A percentile compares a stretch with the other conserved stretches of the same genome.
Evolutionary conservation across 371 early-diverging fungal species (phyloP).

Genomic region (Apophysomyces sp.): DNA sequence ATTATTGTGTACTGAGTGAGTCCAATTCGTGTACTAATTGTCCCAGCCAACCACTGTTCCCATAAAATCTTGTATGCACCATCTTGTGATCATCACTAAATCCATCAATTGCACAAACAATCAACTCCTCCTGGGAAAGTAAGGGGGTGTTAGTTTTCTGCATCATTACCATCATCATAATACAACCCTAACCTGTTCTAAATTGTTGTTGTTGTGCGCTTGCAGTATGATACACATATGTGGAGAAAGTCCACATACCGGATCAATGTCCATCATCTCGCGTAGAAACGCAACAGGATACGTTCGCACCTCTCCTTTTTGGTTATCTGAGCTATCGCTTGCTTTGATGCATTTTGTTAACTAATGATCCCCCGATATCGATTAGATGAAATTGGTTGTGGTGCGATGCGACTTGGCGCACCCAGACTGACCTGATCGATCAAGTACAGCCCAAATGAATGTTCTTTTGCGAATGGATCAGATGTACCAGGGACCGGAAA

Average conservation of each 20-base stretch:
- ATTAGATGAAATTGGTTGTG: not conserved
- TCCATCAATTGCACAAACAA: not conserved
- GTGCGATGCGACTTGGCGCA: not conserved
- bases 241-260: conserved; percentile 17
- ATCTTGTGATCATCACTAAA: not conserved
- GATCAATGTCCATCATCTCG: conserved; percentile 24
- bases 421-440: conserved; percentile 35
- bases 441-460: conserved; percentile 41
- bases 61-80: not conserved
- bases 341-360: not conserved
- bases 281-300: conserved; percentile 21
- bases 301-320: not conserved
- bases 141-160: not conserved
- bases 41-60: not conserved
- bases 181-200: conserved; percentile 1
- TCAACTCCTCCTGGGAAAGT: not conserved
- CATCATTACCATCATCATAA: conserved; percentile 1
- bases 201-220: conserved; percentile 8
- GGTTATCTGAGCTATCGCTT: not conserved
- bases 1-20: not conserved
- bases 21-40: not conserved
- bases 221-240: conserved; percentile 13
- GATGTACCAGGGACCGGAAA: conserved; percentile 21
- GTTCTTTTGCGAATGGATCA: conserved; percentile 15
- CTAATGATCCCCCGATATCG: not conserved